Conservation (phyloP, 169 alveolate genomes). For the Plasmodium malariae region DNA sequence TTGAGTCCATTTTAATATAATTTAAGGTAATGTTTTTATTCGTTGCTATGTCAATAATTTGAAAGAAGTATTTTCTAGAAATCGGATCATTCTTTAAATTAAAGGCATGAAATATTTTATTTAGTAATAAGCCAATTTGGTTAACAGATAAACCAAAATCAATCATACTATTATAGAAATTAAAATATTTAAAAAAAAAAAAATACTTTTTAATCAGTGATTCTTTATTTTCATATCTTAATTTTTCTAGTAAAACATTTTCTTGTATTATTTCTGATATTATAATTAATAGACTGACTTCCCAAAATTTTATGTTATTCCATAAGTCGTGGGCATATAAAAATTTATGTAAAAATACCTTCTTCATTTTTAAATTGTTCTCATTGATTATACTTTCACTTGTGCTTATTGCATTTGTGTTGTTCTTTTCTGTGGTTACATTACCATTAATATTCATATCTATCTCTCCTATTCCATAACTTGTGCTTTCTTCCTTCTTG, state of each 20-base stretch:
- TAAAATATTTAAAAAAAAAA: constrained; percentile 67
- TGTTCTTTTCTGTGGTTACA: not conserved
- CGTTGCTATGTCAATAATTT: constrained; percentile 56
- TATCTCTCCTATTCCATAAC: not conserved
- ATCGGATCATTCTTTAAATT: constrained; percentile 58
- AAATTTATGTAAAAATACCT: constrained; percentile 34
- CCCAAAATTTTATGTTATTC: constrained; percentile 73
- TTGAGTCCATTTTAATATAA: constrained; percentile 48
- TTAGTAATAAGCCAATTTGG: constrained; percentile 46
- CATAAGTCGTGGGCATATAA: constrained; percentile 45
- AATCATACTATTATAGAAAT: constrained; percentile 57
- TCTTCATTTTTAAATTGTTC: not conserved
- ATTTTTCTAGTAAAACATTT: constrained; percentile 45
- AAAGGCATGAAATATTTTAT: constrained; percentile 58
- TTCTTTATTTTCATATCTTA: constrained; percentile 68
- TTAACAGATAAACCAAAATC: constrained; percentile 52
- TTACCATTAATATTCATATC: not conserved
- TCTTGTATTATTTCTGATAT: constrained; percentile 74
- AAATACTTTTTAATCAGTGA: constrained; percentile 53
- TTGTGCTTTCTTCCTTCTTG: too few species aligned
- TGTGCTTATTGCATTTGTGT: not conserved
- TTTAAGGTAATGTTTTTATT: constrained; percentile 64
- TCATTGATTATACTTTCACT: not conserved
- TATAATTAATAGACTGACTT: constrained; percentile 39
- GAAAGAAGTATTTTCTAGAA: constrained; percentile 56